Conservation (phyloP, 495 filamentous ascomycete species). For the Neurospora tetraspora region DNA sequence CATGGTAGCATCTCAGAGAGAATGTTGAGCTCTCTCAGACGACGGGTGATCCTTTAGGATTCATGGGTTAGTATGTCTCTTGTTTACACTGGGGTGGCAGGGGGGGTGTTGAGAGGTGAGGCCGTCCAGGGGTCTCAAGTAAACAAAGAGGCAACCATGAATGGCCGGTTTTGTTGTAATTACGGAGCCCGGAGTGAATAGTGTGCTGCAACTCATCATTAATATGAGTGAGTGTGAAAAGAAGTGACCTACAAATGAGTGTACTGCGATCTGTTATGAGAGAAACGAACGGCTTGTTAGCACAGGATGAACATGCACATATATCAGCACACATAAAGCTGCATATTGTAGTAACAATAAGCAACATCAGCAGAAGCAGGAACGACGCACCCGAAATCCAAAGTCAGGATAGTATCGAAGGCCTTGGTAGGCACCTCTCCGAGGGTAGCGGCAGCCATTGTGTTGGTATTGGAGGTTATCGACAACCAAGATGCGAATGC, state of each 20-base stretch:
- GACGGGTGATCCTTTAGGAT: slow-evolving; percentile 46
- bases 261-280: not conserved
- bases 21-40: slow-evolving; percentile 71
- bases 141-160: not conserved
- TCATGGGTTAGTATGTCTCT: not conserved
- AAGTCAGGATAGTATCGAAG: not conserved
- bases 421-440: not conserved
- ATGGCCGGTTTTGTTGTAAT: not conserved
- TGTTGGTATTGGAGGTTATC: not conserved
- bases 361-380: not conserved
- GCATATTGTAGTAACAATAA: not conserved
- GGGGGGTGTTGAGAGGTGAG: not conserved
- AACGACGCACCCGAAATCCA: not conserved
- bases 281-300: too few relatives aligned
- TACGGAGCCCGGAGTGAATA: not conserved
- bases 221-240: not conserved
- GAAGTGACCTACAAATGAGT: not conserved
- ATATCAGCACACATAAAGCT: not conserved
- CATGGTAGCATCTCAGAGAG: slow-evolving; percentile 91
- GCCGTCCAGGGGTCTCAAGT: not conserved
- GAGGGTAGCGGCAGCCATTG: not conserved
- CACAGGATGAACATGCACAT: not conserved
- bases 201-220: not conserved
- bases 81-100: not conserved
- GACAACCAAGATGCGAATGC: not conserved